Conservation (phyloP, 2,329 filamentous ascomycete species). For the Periconia sp. region DNA sequence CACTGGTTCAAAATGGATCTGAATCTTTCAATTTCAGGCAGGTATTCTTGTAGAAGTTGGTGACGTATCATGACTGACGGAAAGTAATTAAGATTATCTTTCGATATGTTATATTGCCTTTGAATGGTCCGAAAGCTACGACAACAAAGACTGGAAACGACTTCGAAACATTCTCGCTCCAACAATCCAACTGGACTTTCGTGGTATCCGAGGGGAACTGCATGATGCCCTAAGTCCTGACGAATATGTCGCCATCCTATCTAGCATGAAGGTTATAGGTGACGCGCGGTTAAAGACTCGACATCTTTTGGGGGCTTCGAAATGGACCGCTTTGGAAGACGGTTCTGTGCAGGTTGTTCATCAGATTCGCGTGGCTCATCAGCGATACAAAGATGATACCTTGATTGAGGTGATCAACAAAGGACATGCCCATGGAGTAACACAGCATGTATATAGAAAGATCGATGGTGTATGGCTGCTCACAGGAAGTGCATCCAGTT, state of each 20-base stretch:
- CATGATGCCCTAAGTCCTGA: neutral
- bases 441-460: conserved; percentile 3
- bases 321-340: conserved; percentile 3
- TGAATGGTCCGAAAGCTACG: conserved; percentile 3
- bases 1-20: neutral
- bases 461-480: conserved; percentile 10
- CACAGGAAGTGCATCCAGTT: conserved; percentile 5
- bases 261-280: conserved; percentile 9
- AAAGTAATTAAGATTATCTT: neutral
- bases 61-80: neutral
- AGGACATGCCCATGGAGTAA: conserved; percentile 9
- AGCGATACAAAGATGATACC: conserved; percentile 7
- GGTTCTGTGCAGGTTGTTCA: conserved; percentile 7
- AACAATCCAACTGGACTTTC: neutral
- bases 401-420: conserved; percentile 3
- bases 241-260: conserved; percentile 11
- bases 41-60: neutral
- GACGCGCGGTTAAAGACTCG: conserved; percentile 12
- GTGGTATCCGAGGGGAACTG: neutral
- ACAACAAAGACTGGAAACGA: conserved; percentile 1
- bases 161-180: neutral
- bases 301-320: conserved; percentile 11
- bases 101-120: conserved; percentile 1
- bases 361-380: conserved; percentile 15
- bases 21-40: neutral